These are phyloP conservation scores for Lasiosphaeria ovina DNA, from an alignment of 495 filamentous ascomycete genomes.

Conservation along the genomic window DNA sequence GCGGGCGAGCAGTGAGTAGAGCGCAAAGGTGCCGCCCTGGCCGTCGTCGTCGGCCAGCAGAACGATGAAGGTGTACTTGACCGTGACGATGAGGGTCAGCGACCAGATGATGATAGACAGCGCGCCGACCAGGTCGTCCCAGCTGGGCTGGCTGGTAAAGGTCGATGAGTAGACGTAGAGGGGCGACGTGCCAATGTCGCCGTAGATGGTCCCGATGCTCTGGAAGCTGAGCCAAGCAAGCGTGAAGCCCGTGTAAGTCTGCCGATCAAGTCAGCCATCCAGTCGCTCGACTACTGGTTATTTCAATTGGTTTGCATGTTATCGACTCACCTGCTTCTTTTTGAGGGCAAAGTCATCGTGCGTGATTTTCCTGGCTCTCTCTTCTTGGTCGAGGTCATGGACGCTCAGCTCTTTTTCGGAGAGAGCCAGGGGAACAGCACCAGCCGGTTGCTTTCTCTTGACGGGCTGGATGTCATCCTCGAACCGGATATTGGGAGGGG, in stretches of 20 bases:
- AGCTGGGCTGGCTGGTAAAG: conserved; percentile 56
- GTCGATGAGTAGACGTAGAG: conserved; percentile 73
- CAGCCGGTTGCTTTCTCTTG: neutral
- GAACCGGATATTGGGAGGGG: conserved; percentile 12
- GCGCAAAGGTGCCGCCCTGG: conserved; percentile 62
- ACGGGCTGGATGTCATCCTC: conserved; percentile 8
- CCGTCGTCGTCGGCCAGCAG: conserved; percentile 74
- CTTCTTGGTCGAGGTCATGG: conserved; percentile 19
- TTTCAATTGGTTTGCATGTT: neutral
- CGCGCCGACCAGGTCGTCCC: conserved; percentile 65
- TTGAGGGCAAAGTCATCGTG: conserved; percentile 27
- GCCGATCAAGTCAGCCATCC: neutral
- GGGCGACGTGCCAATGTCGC: conserved; percentile 71
- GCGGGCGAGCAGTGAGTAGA: conserved; percentile 25
- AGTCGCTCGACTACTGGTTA: neutral
- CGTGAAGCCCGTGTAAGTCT: conserved; percentile 23
- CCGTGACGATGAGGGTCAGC: conserved; percentile 66
- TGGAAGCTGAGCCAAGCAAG: conserved; percentile 39
- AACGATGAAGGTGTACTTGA: conserved; percentile 72
- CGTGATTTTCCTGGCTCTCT: conserved; percentile 27
- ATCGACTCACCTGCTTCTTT: conserved; percentile 32
- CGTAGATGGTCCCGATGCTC: conserved; percentile 69
- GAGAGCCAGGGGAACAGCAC: neutral
- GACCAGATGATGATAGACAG: conserved; percentile 74
- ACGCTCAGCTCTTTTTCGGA: conserved; percentile 6